Base-by-base conservation (phyloP, 768 basidiomycete genomes). In the Cyclocybe aegerita region DNA sequence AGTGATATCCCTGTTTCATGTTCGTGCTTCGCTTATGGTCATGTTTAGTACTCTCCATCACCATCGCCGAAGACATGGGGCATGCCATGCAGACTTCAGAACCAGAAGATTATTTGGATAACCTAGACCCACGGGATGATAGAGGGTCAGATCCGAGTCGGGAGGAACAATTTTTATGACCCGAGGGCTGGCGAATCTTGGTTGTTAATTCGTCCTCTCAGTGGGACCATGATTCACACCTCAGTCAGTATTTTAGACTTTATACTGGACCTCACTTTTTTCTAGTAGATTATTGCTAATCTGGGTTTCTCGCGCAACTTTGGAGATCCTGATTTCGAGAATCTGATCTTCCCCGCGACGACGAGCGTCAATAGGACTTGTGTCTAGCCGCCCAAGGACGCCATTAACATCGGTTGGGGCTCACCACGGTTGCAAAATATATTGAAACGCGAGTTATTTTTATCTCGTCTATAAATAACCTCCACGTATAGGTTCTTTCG, bases 311-410 rank as follows among this genome's bases (percentile, higher is more conserved):
- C 88, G 3, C 69, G 71, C 46, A 87, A 86, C 65, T 94, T 95
- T 34, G 69, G 69, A 2, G 42, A 69, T 2, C 79, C 91, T 43
- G 83, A 93, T 66, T 74, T 88, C 39, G 63, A 77, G 15, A 64
- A 81, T 39, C 67, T 93, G 15, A 69, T 67, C 10, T 90, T 88
- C 70, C 90, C 91, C 3, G 66, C 81, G 1, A 68, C 62, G 7
- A 83, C 93, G 87, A 74, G 71, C 47, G 73, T 93, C 45, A 90
- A 94, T 64, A 94, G 86, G 67, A 81, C 94, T 46, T 81, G 93
- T 30, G 86, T 96, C 10, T 96, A 94, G 65, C 93, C 93, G 62
- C 82, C 81, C 7, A 72, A 77, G 59, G 65, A 80, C 53, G 64
- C 75, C 35, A 70, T 79, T 46, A 92, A 91, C 63, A 74, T 90